Evolutionary conservation across 805 yeast genomes (phyloP), one percentile per base, ranked within the genome.

Genomic region (Metschnikowia corniflorae): DNA sequence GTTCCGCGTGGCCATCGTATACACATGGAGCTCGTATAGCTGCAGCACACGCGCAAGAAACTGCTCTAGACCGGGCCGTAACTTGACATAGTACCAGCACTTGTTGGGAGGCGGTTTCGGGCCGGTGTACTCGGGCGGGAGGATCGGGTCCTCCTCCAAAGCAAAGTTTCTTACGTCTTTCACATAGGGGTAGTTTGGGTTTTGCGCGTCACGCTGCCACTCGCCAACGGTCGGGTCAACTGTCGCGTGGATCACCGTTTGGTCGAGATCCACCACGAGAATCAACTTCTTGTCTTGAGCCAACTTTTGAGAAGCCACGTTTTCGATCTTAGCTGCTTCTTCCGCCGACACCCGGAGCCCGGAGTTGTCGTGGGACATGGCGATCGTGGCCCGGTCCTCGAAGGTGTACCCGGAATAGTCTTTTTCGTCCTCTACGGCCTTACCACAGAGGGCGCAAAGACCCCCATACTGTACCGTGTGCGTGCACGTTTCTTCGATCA

Each of bases 191-290:
- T 85, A 84, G 54, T 93, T 88, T 6, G 97, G 95, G 50, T 86
- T 86, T 5, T 70, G 59, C 3, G 87, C 82, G 53, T 93, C 97
- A 33, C 73, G 71, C 72, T 85, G 88, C 98, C 98, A 93, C 54
- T 86, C 95, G 1, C 93, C 93, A 20, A 93, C 95, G 0, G 96
- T 88, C 0, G 97, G 97, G 57, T 93, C 98, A 13, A 91, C 97
- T 5, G 97, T 91, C 27, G 97, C 96, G 55, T 93, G 98, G 21
- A 93, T 91, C 5, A 93, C 94, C 0, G 98, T 93, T 59, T 93
- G 98, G 64, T 93, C 98, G 45, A 93, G 71, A 68, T 93, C 98
- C 5, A 93, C 98, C 19, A 93, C 97, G 39, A 93, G 69, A 20
- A 93, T 88, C 44, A 93, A 68, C 57, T 86, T 86, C 41, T 73